Conservation (phyloP, 257 asterid genomes). For the Gentiana straminea region DNA sequence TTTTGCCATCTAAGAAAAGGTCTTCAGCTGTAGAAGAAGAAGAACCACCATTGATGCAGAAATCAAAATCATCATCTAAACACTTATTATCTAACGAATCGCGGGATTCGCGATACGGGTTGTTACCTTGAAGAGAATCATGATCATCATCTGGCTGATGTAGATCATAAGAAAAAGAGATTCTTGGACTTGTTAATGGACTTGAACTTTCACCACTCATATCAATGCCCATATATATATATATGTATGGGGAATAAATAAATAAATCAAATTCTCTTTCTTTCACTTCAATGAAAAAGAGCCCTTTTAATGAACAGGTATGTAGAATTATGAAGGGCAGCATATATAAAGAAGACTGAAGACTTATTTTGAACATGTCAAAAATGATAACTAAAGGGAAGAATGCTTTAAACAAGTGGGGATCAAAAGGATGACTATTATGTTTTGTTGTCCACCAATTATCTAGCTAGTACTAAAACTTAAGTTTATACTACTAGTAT, state of each 20-base stretch:
- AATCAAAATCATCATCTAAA: slow-evolving; percentile 26
- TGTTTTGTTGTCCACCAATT: not conserved
- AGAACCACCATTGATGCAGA: slow-evolving; percentile 21
- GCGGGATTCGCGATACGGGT: not conserved
- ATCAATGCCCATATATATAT: slow-evolving; percentile 24
- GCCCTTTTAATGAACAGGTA: not conserved
- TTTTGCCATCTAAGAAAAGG: slow-evolving; percentile 34
- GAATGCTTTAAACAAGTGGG: not conserved
- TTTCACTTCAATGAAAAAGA: not conserved
- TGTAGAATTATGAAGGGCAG: no score
- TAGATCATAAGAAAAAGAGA: slow-evolving; percentile 33
- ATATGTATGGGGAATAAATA: no score
- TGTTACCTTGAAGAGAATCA: not conserved
- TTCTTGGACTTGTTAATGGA: slow-evolving; percentile 47
- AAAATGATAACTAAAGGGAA: slow-evolving; percentile 7
- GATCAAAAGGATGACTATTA: not conserved
- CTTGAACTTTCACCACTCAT: slow-evolving; percentile 26
- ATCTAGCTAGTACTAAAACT: not conserved
- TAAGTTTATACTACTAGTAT: not conserved
- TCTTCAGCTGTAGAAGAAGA: slow-evolving; percentile 31
- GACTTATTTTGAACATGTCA: slow-evolving; percentile 12
- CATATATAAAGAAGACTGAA: no score
- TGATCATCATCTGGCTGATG: slow-evolving; percentile 5
- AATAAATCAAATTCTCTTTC: not conserved
- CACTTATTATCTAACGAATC: slow-evolving; percentile 13